Evolutionary conservation across 2,329 filamentous ascomycete genomes (phyloP), one percentile per base, ranked within the genome.

Genomic region (Apiospora saccharicola): DNA sequence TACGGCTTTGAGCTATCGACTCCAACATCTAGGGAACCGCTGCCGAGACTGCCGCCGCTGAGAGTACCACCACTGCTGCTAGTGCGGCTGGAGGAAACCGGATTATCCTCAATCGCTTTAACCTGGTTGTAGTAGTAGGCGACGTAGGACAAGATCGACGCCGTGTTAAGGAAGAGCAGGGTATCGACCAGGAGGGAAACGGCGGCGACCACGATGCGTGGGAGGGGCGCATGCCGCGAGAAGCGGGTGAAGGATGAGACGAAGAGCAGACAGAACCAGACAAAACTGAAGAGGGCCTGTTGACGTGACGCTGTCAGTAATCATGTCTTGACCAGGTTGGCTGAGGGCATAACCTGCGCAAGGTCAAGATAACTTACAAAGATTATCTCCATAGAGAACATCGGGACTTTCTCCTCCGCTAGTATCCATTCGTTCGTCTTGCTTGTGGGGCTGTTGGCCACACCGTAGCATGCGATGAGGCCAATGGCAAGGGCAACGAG

Each of bases 211-310:
- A 64, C 6, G 34, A 64, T 34, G 22, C 57, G 19, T 12, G 57
- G 57, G 14, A 64, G 34, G 1, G 57, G 57, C 19, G 34, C 57
- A 41, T 64, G 57, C 2, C 22, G 57, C 30, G 19, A 64, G 34
- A 64, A 22, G 8, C 34, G 10, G 19, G 34, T 64, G 57, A 64
- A 64, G 19, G 57, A 41, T 10, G 22, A 41, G 34, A 64, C 10
- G 10, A 64, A n/a, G 3, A 64, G 57, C 34, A 64, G 30, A 8
- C 34, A 41, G 57, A 64, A 64, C 57, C 57, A 64, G 30, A 64
- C 57, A 22, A 64, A 41, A 14, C 57, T 41, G 57, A 64, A 64
- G 19, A 41, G 13, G 57, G 57, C 57, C 57, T 64, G 3, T 64
- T 41, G 34, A 14, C 4, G 3, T 41, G 2, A 7, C 19, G 19